phyloP scores from a whole-genome alignment of 2,329 filamentous ascomycete species.

The Drechslera avenae region DNA sequence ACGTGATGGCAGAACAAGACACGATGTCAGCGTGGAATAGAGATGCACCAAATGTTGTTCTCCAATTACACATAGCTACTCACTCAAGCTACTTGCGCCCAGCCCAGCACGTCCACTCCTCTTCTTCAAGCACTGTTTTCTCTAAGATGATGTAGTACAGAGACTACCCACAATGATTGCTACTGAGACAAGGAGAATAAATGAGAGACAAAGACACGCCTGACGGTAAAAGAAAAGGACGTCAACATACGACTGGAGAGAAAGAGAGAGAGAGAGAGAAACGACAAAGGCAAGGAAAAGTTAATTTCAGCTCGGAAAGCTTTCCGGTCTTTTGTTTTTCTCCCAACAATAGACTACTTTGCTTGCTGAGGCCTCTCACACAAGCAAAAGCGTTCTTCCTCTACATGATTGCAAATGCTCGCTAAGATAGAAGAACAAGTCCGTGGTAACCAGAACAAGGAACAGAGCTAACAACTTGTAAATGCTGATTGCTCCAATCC shows the following conservation, averaged over 20 bases:
- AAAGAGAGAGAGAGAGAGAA: conserved; percentile 38
- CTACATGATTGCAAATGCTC: conserved; percentile 48
- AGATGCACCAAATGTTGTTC: conserved; percentile 27
- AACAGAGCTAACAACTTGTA: conserved; percentile 48
- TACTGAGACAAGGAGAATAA: conserved; percentile 31
- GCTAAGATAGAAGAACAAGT: conserved; percentile 50
- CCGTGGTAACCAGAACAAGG: conserved; percentile 50
- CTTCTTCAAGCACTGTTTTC: conserved; percentile 15
- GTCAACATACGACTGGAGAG: conserved; percentile 26
- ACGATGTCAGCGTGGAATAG: not conserved
- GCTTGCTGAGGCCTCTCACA: conserved; percentile 25
- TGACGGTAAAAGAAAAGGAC: conserved; percentile 29
- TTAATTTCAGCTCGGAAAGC: conserved; percentile 28
- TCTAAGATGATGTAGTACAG: conserved; percentile 24
- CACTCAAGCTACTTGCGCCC: conserved; percentile 33
- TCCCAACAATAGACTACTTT: conserved; percentile 23
- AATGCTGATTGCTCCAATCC: conserved; percentile 48
- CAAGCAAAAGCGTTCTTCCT: conserved; percentile 29
- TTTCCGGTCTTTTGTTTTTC: conserved; percentile 27
- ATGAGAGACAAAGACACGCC: conserved; percentile 24
- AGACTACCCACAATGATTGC: conserved; percentile 15
- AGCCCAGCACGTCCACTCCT: conserved; percentile 29
- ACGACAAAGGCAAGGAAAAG: conserved; percentile 37
- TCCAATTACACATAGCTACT: conserved; percentile 39
- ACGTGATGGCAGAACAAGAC: not conserved